A percentile compares a stretch with the other conserved stretches of the same genome.
Evolutionary conservation across 2,329 filamentous ascomycete genomes (phyloP).

Genomic region (Incumbomyces delicatus): DNA sequence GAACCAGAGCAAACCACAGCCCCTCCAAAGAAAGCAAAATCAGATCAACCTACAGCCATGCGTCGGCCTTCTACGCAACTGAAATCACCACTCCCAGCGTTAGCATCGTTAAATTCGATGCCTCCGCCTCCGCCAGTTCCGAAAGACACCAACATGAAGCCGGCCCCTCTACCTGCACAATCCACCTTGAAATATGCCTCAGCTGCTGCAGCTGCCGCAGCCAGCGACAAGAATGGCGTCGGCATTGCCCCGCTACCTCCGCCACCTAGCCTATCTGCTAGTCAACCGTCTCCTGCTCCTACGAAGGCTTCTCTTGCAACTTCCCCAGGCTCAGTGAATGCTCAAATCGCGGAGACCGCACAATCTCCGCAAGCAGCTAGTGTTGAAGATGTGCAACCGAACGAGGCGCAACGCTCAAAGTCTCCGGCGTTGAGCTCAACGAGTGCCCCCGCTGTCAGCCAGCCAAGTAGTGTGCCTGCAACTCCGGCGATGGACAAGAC

Average conservation of each 20-base stretch:
- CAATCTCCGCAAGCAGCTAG: constrained; percentile 28
- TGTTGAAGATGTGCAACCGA: constrained; percentile 24
- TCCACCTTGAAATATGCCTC: constrained; percentile 92
- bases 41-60: constrained; percentile 47
- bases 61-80: constrained; percentile 76
- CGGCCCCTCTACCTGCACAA: constrained; percentile 73
- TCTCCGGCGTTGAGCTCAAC: constrained; percentile 42
- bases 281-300: constrained; percentile 37
- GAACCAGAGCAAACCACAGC: constrained; percentile 47
- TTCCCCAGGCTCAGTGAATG: constrained; percentile 44
- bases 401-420: constrained; percentile 34
- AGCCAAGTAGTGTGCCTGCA: constrained; percentile 33
- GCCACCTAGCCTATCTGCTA: constrained; percentile 54
- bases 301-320: constrained; percentile 46
- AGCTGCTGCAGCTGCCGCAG: constrained; percentile 84
- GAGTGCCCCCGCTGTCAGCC: constrained; percentile 33
- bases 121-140: constrained; percentile 30
- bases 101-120: constrained; percentile 74
- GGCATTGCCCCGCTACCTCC: constrained; percentile 90
- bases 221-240: constrained; percentile 76
- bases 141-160: constrained; percentile 69
- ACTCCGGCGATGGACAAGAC: constrained; percentile 40
- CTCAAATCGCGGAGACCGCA: constrained; percentile 37
- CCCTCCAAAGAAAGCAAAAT: constrained; percentile 46
- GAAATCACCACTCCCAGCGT: constrained; percentile 77